Percentiles rank a stretch among this genome's conserved stretches.
phyloP scores from a whole-genome alignment of 805 yeast genomes.

The Metschnikowia gruessii region DNA sequence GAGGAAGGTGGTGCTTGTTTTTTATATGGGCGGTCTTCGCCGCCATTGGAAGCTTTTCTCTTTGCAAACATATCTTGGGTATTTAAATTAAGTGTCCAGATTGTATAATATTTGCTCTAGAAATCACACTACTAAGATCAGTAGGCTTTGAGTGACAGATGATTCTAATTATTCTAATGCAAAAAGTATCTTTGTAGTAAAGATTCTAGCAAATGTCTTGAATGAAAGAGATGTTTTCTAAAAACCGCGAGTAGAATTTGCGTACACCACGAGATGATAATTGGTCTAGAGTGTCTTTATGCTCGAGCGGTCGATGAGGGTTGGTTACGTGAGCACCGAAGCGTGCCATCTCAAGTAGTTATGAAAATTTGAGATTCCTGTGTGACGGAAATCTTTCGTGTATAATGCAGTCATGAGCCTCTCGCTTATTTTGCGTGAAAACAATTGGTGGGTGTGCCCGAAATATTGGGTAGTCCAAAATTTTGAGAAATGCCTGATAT shows the following conservation, averaged over 20 bases:
- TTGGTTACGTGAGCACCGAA: neutral
- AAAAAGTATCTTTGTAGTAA: neutral
- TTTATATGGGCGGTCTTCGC: constrained; percentile 12
- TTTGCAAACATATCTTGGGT: constrained; percentile 5
- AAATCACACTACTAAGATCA: neutral
- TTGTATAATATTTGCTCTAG: neutral
- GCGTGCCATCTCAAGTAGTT: constrained; percentile 7
- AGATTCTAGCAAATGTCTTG: neutral
- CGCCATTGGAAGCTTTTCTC: constrained; percentile 17
- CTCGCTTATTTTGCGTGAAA: no score
- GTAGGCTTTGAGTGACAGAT: neutral
- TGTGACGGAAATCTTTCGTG: neutral
- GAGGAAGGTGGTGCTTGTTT: constrained; percentile 9
- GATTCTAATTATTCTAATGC: neutral
- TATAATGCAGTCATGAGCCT: neutral
- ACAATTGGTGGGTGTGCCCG: neutral
- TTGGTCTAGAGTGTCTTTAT: neutral
- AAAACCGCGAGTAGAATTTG: neutral
- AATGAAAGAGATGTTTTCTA: neutral
- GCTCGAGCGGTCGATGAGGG: constrained; percentile 1
- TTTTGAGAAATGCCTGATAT: neutral
- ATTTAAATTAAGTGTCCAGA: neutral
- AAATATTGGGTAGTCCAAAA: neutral
- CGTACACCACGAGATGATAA: neutral
- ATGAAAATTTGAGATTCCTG: constrained; percentile 11